These are phyloP conservation scores for Irpex sp. DNA, from an alignment of 1,284 basidiomycete genomes.

Conservation along the genomic window DNA sequence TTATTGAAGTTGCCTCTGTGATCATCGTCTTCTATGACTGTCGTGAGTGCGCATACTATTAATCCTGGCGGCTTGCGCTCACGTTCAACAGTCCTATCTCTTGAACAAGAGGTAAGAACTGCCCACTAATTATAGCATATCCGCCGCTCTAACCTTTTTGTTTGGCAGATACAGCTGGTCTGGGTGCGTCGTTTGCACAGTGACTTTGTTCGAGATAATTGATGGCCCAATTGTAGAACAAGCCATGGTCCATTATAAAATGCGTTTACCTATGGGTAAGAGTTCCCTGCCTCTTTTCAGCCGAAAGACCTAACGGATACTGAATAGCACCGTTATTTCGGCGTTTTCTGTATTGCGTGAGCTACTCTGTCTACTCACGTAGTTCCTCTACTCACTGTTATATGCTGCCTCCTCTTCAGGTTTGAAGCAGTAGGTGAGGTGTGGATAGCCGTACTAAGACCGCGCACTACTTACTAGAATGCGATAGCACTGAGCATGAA, in stretches of 20 bases:
- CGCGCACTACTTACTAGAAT: conserved; percentile 8
- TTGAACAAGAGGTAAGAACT: conserved; percentile 19
- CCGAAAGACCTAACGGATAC: not conserved
- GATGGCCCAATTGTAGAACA: conserved; percentile 16
- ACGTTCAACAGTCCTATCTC: conserved; percentile 18
- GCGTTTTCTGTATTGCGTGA: conserved; percentile 21
- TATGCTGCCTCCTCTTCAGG: conserved; percentile 6
- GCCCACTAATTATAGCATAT: not conserved
- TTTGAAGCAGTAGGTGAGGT: conserved; percentile 22
- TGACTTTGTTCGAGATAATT: not conserved
- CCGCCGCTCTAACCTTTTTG: not conserved
- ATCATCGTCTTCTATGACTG: conserved; percentile 25
- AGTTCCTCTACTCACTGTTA: not conserved
- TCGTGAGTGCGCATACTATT: conserved; percentile 10
- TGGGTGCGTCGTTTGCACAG: conserved; percentile 18
- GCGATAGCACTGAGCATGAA: not conserved
- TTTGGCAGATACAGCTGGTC: conserved; percentile 21
- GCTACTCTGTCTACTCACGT: conserved; percentile 5
- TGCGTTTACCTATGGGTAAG: conserved; percentile 24
- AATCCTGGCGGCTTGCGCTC: not conserved
- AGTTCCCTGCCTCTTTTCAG: not conserved
- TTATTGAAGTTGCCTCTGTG: conserved; percentile 12
- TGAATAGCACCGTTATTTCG: conserved; percentile 24
- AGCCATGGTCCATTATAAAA: conserved; percentile 27
- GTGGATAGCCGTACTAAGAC: conserved; percentile 2